A percentile compares a stretch with the other conserved stretches of the same genome.
phyloP scores from a whole-genome alignment of 2,329 filamentous ascomycete species.

The Xylariaceae sp. region DNA sequence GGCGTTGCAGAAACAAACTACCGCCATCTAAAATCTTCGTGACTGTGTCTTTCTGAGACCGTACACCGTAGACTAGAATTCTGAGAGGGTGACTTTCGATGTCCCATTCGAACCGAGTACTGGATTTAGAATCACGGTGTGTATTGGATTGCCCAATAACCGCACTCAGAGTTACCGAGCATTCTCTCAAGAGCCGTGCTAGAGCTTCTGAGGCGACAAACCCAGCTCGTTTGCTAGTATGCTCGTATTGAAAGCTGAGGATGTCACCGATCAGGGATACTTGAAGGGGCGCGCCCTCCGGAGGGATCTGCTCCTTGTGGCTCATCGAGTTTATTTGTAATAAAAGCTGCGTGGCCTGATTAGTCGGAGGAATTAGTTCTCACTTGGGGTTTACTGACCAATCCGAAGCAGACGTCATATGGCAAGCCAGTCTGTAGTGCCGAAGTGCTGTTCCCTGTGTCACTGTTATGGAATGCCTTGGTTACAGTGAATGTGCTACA shows the following conservation, averaged over 20 bases:
- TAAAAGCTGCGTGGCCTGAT: not conserved
- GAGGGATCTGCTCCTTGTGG: not conserved
- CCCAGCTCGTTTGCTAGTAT: not conserved
- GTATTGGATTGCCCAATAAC: not conserved
- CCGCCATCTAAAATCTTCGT: not conserved
- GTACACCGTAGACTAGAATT: not conserved
- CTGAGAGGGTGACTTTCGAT: not conserved
- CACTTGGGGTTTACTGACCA: not conserved
- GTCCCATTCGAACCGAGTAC: not conserved
- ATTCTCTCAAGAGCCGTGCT: not conserved
- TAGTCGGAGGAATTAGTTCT: not conserved
- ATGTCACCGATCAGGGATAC: not conserved
- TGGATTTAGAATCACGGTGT: not conserved
- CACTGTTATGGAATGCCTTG: not conserved
- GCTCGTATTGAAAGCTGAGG: not conserved
- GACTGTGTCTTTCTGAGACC: not conserved
- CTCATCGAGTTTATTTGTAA: not conserved
- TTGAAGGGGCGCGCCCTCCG: not conserved
- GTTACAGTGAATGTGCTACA: not conserved
- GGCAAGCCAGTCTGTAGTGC: not conserved
- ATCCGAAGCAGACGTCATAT: not conserved
- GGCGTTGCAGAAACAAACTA: not conserved
- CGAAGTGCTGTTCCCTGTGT: not conserved
- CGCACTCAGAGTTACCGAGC: not conserved
- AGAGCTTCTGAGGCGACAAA: not conserved